phyloP scores from a whole-genome alignment of 192 early-diverging fungal genomes.

The Podila verticillata region DNA sequence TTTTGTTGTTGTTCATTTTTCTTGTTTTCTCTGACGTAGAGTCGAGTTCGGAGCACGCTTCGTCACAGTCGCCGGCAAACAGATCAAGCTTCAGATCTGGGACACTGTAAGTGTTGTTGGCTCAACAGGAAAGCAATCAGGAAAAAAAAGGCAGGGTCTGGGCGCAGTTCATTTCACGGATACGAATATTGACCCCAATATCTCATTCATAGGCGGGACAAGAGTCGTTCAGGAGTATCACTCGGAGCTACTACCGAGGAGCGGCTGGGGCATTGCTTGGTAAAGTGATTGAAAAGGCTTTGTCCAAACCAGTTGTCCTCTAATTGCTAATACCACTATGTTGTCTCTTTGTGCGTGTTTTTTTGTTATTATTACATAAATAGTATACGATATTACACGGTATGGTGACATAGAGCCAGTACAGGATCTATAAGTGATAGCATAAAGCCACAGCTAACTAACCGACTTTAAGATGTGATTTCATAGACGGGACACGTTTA shows the following conservation, averaged over 20 bases:
- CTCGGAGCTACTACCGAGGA: constrained; percentile 85
- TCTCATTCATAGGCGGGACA: constrained; percentile 68
- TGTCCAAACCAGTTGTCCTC: no score
- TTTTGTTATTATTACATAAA: neutral
- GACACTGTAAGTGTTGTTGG: constrained; percentile 71
- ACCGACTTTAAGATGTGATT: neutral
- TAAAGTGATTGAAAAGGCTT: constrained; percentile 4
- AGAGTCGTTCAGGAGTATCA: constrained; percentile 88
- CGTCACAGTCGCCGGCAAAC: constrained; percentile 78
- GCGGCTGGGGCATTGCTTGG: constrained; percentile 80
- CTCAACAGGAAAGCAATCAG: no score
- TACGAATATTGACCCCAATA: no score
- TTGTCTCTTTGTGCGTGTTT: neutral
- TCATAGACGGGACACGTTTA: constrained; percentile 51
- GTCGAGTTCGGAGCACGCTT: constrained; percentile 87
- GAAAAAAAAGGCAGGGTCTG: no score
- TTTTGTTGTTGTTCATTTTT: no score
- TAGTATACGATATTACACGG: constrained; percentile 87
- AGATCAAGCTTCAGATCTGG: constrained; percentile 95
- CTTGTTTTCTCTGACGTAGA: constrained; percentile 22
- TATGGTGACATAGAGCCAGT: constrained; percentile 10
- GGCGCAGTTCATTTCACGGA: no score
- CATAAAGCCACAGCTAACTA: no score
- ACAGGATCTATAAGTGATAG: neutral
- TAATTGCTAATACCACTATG: neutral